phyloP scores from a whole-genome alignment of 2,329 filamentous ascomycete genomes.

The Hypoxylon sp. region DNA sequence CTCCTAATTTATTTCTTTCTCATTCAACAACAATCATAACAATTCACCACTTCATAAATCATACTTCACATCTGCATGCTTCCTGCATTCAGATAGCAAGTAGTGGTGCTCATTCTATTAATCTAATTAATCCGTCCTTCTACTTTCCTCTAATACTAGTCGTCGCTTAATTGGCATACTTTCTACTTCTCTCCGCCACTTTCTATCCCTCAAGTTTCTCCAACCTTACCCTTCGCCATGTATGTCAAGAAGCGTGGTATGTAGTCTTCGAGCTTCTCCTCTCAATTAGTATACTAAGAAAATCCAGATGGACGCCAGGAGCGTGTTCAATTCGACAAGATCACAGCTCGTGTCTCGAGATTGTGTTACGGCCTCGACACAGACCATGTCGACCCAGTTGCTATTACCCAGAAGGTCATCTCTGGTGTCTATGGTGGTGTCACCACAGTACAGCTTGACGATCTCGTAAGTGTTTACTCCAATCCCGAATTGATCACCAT shows the following conservation, averaged over 20 bases:
- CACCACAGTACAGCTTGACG: slow-evolving; percentile 94
- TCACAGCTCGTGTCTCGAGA: slow-evolving; percentile 96
- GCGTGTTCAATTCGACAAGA: slow-evolving; percentile 99
- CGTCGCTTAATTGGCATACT: slow-evolving; percentile 5
- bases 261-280: slow-evolving; percentile 42
- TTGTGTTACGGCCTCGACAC: slow-evolving; percentile 97
- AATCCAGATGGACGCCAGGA: slow-evolving; percentile 94
- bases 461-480: slow-evolving; percentile 77
- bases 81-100: slow-evolving; percentile 27
- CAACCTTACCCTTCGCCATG: slow-evolving; percentile 55
- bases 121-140: slow-evolving; percentile 15
- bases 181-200: slow-evolving; percentile 19
- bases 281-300: slow-evolving; percentile 26
- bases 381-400: slow-evolving; percentile 94
- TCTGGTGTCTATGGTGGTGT: slow-evolving; percentile 99
- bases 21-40: slow-evolving; percentile 36
- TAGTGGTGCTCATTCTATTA: slow-evolving; percentile 19
- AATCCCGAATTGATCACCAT: slow-evolving; percentile 21
- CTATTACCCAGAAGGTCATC: slow-evolving; percentile 99
- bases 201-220: slow-evolving; percentile 33
- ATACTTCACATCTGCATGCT: slow-evolving; percentile 27
- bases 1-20: slow-evolving; percentile 24
- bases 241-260: slow-evolving; percentile 71
- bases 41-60: slow-evolving; percentile 24
- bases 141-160: slow-evolving; percentile 1